Evolutionary conservation across 2,329 filamentous ascomycete species (phyloP).

Genomic region (Bipolaris oryzae): DNA sequence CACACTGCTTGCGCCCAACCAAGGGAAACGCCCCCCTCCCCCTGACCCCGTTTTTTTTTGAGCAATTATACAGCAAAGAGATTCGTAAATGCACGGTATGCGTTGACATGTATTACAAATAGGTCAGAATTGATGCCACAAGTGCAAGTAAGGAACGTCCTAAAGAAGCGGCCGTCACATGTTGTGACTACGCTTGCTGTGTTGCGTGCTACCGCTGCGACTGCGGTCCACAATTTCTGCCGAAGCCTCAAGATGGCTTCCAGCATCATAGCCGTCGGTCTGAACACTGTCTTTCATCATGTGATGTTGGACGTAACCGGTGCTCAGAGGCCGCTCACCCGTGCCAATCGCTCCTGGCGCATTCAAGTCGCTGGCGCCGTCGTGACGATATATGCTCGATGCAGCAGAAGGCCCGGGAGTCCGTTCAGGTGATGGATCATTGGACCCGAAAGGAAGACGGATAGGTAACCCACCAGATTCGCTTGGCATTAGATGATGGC

Average conservation of each 20-base stretch:
- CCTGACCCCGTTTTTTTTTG: conserved; percentile 24
- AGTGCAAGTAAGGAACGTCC: conserved; percentile 9
- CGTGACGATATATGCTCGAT: conserved; percentile 43
- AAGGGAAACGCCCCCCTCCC: conserved; percentile 17
- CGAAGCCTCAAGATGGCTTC: conserved; percentile 42
- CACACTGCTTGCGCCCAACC: conserved; percentile 3
- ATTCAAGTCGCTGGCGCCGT: conserved; percentile 27
- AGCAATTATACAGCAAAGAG: conserved; percentile 30
- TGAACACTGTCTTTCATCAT: conserved; percentile 48
- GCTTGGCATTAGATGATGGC: conserved; percentile 37
- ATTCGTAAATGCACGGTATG: conserved; percentile 28
- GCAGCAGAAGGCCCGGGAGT: conserved; percentile 42
- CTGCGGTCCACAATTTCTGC: conserved; percentile 48
- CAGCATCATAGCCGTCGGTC: conserved; percentile 36
- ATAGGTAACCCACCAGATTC: conserved; percentile 34
- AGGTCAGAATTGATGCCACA: not conserved
- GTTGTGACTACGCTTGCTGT: conserved; percentile 28
- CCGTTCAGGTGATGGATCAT: conserved; percentile 45
- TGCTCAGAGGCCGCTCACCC: conserved; percentile 42
- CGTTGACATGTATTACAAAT: conserved; percentile 15
- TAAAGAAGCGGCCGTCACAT: conserved; percentile 8
- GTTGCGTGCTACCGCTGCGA: conserved; percentile 42
- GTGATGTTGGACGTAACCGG: conserved; percentile 49
- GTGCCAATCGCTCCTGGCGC: conserved; percentile 26
- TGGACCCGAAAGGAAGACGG: conserved; percentile 47